Evolutionary conservation across 805 yeast species (phyloP).

Genomic region (Candida oleophila): DNA sequence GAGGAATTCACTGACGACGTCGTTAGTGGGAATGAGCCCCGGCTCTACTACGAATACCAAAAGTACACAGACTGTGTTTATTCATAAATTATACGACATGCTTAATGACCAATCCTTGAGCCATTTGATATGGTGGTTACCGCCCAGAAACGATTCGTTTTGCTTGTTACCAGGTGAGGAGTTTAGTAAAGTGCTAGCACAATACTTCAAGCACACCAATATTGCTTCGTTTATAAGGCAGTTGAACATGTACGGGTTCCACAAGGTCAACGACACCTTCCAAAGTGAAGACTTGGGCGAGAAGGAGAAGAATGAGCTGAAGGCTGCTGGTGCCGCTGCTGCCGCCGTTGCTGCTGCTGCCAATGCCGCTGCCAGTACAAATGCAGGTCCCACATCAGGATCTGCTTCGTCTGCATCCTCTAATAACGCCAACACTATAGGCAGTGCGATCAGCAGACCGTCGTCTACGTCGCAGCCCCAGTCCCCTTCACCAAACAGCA

Average conservation of each 20-base stretch:
- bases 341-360: neutral
- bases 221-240: constrained; percentile 44
- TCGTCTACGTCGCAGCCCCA: neutral
- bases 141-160: constrained; percentile 67
- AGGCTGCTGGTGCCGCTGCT: constrained; percentile 1
- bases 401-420: neutral
- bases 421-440: neutral
- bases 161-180: constrained; percentile 83
- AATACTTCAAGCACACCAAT: constrained; percentile 51
- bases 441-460: neutral
- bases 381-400: constrained; percentile 2
- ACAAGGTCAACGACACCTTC: constrained; percentile 42
- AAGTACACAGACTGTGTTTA: constrained; percentile 52
- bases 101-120: constrained; percentile 70
- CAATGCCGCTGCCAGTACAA: neutral
- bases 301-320: constrained; percentile 2
- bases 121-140: constrained; percentile 82
- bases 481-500: constrained; percentile 1
- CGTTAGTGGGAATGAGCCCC: constrained; percentile 1
- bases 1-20: constrained; percentile 4
- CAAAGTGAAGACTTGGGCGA: constrained; percentile 13
- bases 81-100: constrained; percentile 89
- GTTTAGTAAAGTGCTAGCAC: constrained; percentile 68
- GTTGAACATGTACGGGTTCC: constrained; percentile 47
- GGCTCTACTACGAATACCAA: neutral